phyloP scores from a whole-genome alignment of 352 stramenopile genomes.

The Blastocystis sp. region DNA sequence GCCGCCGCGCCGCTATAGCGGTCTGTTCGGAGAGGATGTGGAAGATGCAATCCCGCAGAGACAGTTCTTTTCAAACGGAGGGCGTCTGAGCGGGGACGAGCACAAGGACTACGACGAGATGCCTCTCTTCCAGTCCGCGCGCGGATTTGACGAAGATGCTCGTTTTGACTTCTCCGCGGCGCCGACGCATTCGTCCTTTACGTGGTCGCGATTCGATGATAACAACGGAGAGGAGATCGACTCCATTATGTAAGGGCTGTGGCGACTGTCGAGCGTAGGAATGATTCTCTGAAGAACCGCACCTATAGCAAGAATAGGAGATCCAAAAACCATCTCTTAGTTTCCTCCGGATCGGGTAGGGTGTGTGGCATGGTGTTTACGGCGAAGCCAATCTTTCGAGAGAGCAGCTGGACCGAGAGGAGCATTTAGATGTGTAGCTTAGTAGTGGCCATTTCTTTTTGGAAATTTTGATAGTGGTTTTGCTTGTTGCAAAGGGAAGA shows the following conservation, averaged over 20 bases:
- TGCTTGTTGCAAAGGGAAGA: not conserved
- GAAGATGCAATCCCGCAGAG: not conserved
- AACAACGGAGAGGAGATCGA: constrained; percentile 36
- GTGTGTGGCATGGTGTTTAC: not conserved
- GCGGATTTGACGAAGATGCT: constrained; percentile 6
- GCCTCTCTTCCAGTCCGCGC: not conserved
- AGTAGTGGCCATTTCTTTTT: not conserved
- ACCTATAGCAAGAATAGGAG: constrained; percentile 43
- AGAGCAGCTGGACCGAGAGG: not conserved
- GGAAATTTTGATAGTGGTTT: not conserved
- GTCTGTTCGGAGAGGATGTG: constrained; percentile 1
- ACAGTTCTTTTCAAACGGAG: constrained; percentile 27
- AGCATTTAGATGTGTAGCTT: not conserved
- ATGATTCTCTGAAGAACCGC: constrained; percentile 44
- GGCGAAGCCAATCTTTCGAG: not conserved
- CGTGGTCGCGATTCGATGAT: constrained; percentile 16
- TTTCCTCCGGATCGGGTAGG: constrained; percentile 32
- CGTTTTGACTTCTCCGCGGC: not conserved
- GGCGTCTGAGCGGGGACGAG: not conserved
- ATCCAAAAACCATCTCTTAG: constrained; percentile 39
- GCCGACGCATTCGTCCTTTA: not conserved
- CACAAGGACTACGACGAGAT: not conserved
- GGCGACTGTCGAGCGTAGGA: constrained; percentile 7
- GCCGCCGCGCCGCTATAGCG: not conserved
- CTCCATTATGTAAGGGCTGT: constrained; percentile 6